Evolutionary conservation across 2,329 filamentous ascomycete species (phyloP), one percentile per base, ranked within the genome.

Genomic region (Aspergillus quadrilineatus): DNA sequence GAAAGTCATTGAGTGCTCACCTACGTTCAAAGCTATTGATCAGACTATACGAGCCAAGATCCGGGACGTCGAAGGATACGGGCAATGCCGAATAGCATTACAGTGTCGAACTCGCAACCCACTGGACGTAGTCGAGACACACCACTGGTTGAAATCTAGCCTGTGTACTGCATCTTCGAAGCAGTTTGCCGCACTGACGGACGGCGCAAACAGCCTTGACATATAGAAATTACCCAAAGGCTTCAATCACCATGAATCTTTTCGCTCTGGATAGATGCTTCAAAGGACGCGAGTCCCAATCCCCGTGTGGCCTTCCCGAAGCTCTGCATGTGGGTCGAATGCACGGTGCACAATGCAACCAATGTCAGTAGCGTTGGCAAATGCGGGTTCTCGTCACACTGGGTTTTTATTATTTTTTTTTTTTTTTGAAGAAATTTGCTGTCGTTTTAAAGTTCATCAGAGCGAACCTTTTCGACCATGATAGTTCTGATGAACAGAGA

Each of bases 321-420:
- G 39, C 41, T 43, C n/a, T 53, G 36, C 22, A 41, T 39, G 50
- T 53, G 50, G 50, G 50, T 45, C 50, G n/a, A 17, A 47, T 53
- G 50, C 50, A 53, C 37, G 26, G 34, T 41, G 43, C 17, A n/a
- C 17, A 53, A 22, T 10, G 50, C 32, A 47, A 32, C 32, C 34
- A 41, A 28, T 28, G 26, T 17, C 34, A 47, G 22, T 32, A 42
- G 26, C 41, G 43, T 17, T 32, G 22, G 34, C 50, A 47, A 30
- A 46, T 53, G 50, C 50, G 36, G 42, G 50, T 42, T 47, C 50
- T 29, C 37, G 26, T 47, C 50, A 47, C 50, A 53, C 50, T 53
- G 26, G 32, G 14, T 14, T 28, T 28, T 28, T 28, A 17, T 17
- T 17, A 17, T 17, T 28, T 28, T 28, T 6, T 28, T 28, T 28